Evolutionary conservation across 2,329 filamentous ascomycete genomes (phyloP), one percentile per base, ranked within the genome.

Genomic region (Xylogone sp.): DNA sequence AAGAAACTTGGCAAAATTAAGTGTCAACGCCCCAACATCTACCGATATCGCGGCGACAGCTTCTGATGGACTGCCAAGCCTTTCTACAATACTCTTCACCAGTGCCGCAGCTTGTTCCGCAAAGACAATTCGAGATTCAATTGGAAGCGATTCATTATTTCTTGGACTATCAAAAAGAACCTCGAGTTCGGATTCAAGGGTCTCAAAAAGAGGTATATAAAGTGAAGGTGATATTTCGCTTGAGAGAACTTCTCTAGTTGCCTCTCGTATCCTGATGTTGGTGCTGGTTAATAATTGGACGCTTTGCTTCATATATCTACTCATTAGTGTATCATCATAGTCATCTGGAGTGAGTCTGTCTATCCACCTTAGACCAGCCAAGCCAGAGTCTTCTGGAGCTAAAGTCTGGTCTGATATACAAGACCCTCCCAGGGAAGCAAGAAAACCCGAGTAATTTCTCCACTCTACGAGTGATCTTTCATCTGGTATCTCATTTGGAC

Each of bases 361-460:
- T 55, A 66, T 65, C 84, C 84, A 88, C 56, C 75, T 74, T 31
- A 87, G 64, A 5, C 79, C 77, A 49, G 76, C 75, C 12, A 82
- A 68, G 16, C 76, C 69, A 16, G 81, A 73, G 49, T 87, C 84
- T 46, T 86, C 84, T 10, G 76, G 69, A 51, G 60, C 24, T 48
- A 75, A 70, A 46, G 77, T 72, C 61, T 83, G 79, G 51, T 82
- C 78, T 2, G 83, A 78, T 8, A 81, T 81, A 64, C 84, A 88
- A 49, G 83, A 78, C 2, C 84, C 84, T 13, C 83, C 84, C 4
- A 87, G 68, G 0, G 84, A 86, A 4, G 83, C 83, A 10, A 88
- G 71, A 56, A 88, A 86, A 0, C 84, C 84, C 1, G 84, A 86
- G 59, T 83, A 78, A 56, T 87, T 88, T 34, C 84, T 77, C 84